Evolutionary conservation across 129 eudicot genomes (phyloP), one percentile per base, ranked within the genome.

Genomic region (Centaurea solstitialis): DNA sequence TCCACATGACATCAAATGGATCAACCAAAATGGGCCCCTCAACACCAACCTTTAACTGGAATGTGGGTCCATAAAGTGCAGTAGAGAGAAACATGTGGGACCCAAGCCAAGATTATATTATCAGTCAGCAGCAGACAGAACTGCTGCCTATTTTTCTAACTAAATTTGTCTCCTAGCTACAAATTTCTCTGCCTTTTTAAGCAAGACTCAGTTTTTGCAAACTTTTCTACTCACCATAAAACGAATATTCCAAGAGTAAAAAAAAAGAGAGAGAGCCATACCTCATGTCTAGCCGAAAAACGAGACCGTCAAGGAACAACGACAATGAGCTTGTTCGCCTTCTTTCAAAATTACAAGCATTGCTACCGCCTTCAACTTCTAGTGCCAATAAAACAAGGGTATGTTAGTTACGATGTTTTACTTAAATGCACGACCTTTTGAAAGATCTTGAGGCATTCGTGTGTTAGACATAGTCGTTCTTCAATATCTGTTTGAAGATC

Each of bases 141-240:
- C 8, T 41, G 70, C 13, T 1, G 47, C 18, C 18, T 45, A 68
- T 57, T 57, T 35, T 79, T 79, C 7, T 61, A 79, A 79, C 71
- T 35, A 70, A 22, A 70, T 71, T 70, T 79, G 83, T 71, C 83
- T 57, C 11, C 72, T 57, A 79, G n/a, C 67, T 57, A 79, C 76
- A 70, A 35, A 79, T 18, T 70, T 20, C 43, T 17, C 7, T 53
- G n/a, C 39, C 39, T 28, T 70, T 79, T 47, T 53, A 79, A 70
- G 70, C 69, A 70, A 50, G 57, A 50, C 59, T 40, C n/a, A 47
- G 21, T 45, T 18, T 70, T 13, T 50, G 62, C 76, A 28, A n/a
- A 30, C 33, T 53, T 70, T 23, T 33, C 38, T 50, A 50, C 15
- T 50, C 62, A 50, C 7, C 37, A 33, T 15, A 50, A 15, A 13